A percentile compares a stretch with the other conserved stretches of the same genome.
These are phyloP conservation scores for Talaromyces pinophilus DNA, from an alignment of 2,329 filamentous ascomycete species.

Conservation along the genomic window DNA sequence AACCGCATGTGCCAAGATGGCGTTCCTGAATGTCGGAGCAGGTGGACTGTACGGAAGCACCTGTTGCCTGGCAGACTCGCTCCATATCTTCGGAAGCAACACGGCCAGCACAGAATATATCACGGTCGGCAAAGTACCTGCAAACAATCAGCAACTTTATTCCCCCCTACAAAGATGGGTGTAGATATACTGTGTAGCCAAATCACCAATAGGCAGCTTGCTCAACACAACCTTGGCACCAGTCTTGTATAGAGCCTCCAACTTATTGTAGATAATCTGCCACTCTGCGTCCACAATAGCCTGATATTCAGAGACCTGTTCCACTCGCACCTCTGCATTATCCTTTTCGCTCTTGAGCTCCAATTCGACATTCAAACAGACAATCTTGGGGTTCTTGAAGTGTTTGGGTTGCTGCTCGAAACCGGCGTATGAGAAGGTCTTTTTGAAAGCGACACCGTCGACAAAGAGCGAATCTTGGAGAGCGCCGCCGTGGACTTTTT, in stretches of 20 bases:
- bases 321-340: slow-evolving; percentile 95
- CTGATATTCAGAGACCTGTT: slow-evolving; percentile 98
- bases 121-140: slow-evolving; percentile 88
- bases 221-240: slow-evolving; percentile 96
- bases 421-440: slow-evolving; percentile 98
- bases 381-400: slow-evolving; percentile 92
- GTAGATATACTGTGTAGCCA: slow-evolving; percentile 75
- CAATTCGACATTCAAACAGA: slow-evolving; percentile 95
- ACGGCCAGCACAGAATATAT: slow-evolving; percentile 96
- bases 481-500: slow-evolving; percentile 96
- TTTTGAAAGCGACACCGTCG: slow-evolving; percentile 98
- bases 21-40: slow-evolving; percentile 90
- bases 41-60: slow-evolving; percentile 88
- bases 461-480: slow-evolving; percentile 96
- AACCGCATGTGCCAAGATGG: slow-evolving; percentile 86
- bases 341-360: slow-evolving; percentile 99
- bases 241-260: slow-evolving; percentile 89
- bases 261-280: slow-evolving; percentile 99
- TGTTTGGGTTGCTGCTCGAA: slow-evolving; percentile 99
- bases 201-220: slow-evolving; percentile 94
- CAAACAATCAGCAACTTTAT: slow-evolving; percentile 15
- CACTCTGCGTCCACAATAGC: slow-evolving; percentile 98
- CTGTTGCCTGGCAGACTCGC: slow-evolving; percentile 91
- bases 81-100: slow-evolving; percentile 92
- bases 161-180: not conserved